A percentile compares a stretch with the other conserved stretches of the same genome.
Conservation (phyloP, 257 asterid species). For the Paulownia fortunei region DNA sequence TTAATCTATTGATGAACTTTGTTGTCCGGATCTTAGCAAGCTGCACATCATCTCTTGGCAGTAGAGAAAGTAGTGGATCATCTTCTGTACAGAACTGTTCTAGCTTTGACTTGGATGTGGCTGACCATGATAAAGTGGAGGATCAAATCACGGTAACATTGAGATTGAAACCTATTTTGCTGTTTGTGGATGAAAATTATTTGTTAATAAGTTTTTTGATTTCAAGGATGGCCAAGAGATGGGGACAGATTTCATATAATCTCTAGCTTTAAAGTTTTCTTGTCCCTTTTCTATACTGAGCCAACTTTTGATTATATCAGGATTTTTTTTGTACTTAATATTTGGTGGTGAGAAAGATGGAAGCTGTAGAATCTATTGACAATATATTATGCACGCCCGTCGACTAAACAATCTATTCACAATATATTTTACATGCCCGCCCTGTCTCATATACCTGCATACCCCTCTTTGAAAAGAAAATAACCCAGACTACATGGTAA, state of each 20-base stretch:
- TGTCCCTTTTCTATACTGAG: neutral
- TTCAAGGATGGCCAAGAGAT: constrained; percentile 12
- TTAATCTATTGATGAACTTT: constrained; percentile 69
- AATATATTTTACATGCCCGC: neutral
- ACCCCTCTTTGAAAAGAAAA: neutral
- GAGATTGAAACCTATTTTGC: constrained; percentile 4
- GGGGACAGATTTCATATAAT: neutral
- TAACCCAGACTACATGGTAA: neutral
- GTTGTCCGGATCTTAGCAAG: constrained; percentile 70
- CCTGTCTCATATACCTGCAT: constrained; percentile 5
- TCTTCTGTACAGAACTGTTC: constrained; percentile 33
- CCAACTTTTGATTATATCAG: neutral
- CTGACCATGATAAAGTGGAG: constrained; percentile 46
- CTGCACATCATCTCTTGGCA: constrained; percentile 64
- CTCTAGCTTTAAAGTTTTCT: neutral
- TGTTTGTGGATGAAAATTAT: constrained; percentile 10
- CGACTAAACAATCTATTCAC: neutral
- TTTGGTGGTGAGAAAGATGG: constrained; percentile 3
- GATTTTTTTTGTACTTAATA: neutral
- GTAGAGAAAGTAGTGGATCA: constrained; percentile 39
- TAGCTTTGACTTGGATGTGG: constrained; percentile 36
- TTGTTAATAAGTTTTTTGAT: neutral
- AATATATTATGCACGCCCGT: neutral
- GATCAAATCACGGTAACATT: constrained; percentile 56
- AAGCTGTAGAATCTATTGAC: neutral